Percentiles rank a stretch among this genome's conserved stretches.
Evolutionary conservation across 352 stramenopile species (phyloP).

Genomic region (Globisporangium radiosum): DNA sequence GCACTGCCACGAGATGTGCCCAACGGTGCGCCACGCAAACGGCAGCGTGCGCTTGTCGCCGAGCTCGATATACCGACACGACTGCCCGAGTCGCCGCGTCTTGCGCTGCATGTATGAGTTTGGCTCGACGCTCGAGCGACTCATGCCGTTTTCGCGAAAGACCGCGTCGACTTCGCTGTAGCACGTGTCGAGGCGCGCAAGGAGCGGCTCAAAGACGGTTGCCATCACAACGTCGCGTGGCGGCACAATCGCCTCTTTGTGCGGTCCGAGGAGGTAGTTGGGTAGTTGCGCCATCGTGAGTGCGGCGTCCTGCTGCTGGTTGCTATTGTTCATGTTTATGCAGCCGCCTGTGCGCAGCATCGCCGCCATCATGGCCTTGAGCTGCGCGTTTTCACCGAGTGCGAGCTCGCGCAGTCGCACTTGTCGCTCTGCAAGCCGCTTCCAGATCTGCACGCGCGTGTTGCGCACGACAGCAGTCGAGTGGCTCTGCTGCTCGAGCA

Average conservation of each 20-base stretch:
- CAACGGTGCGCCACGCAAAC: slow-evolving; percentile 1
- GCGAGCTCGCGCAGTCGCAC: slow-evolving; percentile 4
- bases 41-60: background rate
- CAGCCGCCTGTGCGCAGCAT: background rate
- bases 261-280: slow-evolving; percentile 2
- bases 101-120: slow-evolving; percentile 1
- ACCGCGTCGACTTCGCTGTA: slow-evolving; percentile 5
- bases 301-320: background rate
- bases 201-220: slow-evolving; percentile 1
- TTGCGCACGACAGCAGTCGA: background rate
- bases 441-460: background rate
- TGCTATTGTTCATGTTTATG: background rate
- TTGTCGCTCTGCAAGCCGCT: slow-evolving; percentile 3
- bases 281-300: background rate
- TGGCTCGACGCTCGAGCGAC: background rate
- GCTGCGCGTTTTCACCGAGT: slow-evolving; percentile 5
- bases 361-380: slow-evolving; percentile 8
- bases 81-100: background rate
- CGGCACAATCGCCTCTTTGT: background rate
- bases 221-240: background rate
- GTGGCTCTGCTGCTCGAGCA: background rate
- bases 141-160: slow-evolving; percentile 6
- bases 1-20: background rate
- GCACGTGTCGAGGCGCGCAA: background rate
- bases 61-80: slow-evolving; percentile 6